phyloP scores from a whole-genome alignment of 495 filamentous ascomycete genomes.

The Umbilicaria muhlenbergii region DNA sequence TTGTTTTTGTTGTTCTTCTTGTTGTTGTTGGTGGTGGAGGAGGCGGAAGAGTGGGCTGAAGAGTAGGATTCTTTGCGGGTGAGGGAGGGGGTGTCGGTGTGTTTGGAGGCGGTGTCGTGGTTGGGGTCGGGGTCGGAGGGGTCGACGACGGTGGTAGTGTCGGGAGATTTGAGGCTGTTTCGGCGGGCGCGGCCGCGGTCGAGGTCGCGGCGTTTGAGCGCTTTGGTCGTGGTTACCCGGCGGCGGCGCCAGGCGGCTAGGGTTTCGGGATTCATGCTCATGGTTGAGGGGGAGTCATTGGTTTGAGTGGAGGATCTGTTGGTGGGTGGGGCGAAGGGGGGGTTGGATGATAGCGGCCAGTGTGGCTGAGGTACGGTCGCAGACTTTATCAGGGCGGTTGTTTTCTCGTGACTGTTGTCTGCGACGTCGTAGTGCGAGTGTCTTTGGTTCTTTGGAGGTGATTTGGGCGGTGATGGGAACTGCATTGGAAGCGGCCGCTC shows the following conservation, averaged over 20 bases:
- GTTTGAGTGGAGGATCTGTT: background rate
- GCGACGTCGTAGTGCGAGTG: constrained; percentile 1
- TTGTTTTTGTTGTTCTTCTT: background rate
- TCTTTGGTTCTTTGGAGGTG: constrained; percentile 2
- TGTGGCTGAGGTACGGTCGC: background rate
- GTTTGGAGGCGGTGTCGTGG: background rate
- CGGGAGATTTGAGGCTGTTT: too few species aligned
- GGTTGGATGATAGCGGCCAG: background rate
- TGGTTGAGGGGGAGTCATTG: background rate
- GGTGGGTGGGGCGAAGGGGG: background rate
- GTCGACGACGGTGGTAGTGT: too few species aligned
- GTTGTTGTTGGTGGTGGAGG: too few species aligned
- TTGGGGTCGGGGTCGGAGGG: too few species aligned
- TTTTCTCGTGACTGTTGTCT: constrained; percentile 1
- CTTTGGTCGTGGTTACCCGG: background rate
- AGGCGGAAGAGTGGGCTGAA: background rate
- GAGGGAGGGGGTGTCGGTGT: background rate
- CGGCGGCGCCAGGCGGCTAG: background rate
- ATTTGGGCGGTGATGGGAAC: constrained; percentile 4
- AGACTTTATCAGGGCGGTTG: constrained; percentile 5
- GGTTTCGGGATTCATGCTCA: background rate
- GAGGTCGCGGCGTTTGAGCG: constrained; percentile 1
- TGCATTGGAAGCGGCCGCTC: constrained; percentile 3
- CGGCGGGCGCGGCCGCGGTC: background rate
- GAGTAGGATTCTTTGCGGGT: background rate